phyloP scores from a whole-genome alignment of 495 filamentous ascomycete genomes.

The Terfezia claveryi region DNA sequence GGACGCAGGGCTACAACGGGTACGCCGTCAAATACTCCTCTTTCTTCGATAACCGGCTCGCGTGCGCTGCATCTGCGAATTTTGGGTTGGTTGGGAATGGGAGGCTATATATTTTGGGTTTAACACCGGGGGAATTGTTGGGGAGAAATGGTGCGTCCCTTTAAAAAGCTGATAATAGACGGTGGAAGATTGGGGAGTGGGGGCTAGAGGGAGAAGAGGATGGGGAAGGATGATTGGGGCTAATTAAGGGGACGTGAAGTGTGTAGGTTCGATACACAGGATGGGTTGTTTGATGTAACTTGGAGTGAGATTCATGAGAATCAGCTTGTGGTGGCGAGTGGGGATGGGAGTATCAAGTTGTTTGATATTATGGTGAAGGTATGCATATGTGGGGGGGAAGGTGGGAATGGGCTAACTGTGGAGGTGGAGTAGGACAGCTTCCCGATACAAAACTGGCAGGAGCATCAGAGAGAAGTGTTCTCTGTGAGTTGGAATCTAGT shows the following conservation, averaged over 20 bases:
- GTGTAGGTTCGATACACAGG: slow-evolving; percentile 76
- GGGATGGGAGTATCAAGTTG: slow-evolving; percentile 84
- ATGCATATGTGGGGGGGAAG: not conserved
- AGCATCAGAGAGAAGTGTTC: slow-evolving; percentile 82
- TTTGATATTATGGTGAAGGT: slow-evolving; percentile 47
- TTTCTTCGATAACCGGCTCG: slow-evolving; percentile 85
- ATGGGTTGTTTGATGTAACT: slow-evolving; percentile 76
- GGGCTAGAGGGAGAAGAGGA: too few species aligned
- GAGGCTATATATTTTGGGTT: slow-evolving; percentile 53
- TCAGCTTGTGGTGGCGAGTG: slow-evolving; percentile 65
- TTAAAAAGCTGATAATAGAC: too few species aligned
- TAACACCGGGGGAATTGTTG: slow-evolving; percentile 68
- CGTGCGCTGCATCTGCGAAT: slow-evolving; percentile 67
- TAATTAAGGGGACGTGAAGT: not conserved
- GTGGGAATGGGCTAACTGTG: not conserved
- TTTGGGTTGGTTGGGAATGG: slow-evolving; percentile 96
- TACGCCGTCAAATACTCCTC: slow-evolving; percentile 93
- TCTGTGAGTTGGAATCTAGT: slow-evolving; percentile 79
- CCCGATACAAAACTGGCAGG: slow-evolving; percentile 69
- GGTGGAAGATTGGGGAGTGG: too few species aligned
- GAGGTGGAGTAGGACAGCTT: slow-evolving; percentile 31
- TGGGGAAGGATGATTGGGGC: too few species aligned
- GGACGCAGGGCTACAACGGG: slow-evolving; percentile 81
- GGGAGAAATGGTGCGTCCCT: slow-evolving; percentile 38
- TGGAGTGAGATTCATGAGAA: slow-evolving; percentile 93